Percentiles rank a stretch among this genome's conserved stretches.
Conservation (phyloP, 305 asterid species). For the Rubia balearica region DNA sequence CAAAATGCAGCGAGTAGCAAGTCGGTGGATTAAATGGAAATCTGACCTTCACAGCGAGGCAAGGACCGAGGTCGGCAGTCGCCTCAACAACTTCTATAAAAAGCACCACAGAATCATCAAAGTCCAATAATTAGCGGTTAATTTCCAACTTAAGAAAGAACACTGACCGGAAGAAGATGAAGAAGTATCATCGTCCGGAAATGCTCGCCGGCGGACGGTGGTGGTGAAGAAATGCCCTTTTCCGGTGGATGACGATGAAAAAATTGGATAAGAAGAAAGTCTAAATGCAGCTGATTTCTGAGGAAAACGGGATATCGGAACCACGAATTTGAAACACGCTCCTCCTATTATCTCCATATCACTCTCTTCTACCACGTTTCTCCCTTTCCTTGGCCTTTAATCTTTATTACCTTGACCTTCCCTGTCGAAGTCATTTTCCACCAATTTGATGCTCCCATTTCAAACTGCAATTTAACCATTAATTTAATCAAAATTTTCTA, state of each 20-base stretch:
- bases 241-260: background rate
- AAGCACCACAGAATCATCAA: background rate
- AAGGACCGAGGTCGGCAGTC: slow-evolving; percentile 26
- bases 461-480: too few relatives aligned
- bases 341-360: slow-evolving; percentile 4
- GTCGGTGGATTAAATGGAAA: background rate
- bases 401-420: background rate
- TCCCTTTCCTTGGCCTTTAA: background rate
- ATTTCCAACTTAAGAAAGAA: background rate
- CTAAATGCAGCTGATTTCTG: background rate
- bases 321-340: background rate
- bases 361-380: background rate
- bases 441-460: too few relatives aligned
- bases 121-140: background rate
- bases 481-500: too few relatives aligned
- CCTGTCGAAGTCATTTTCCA: background rate
- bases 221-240: background rate
- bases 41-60: slow-evolving; percentile 57
- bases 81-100: slow-evolving; percentile 29
- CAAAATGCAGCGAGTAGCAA: background rate
- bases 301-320: background rate
- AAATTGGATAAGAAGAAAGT: background rate
- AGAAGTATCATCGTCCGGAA: slow-evolving; percentile 1
- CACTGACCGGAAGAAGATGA: background rate
- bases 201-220: slow-evolving; percentile 6